Base-by-base conservation (phyloP, 805 yeast genomes). In the Barnettozyma pratensis region DNA sequence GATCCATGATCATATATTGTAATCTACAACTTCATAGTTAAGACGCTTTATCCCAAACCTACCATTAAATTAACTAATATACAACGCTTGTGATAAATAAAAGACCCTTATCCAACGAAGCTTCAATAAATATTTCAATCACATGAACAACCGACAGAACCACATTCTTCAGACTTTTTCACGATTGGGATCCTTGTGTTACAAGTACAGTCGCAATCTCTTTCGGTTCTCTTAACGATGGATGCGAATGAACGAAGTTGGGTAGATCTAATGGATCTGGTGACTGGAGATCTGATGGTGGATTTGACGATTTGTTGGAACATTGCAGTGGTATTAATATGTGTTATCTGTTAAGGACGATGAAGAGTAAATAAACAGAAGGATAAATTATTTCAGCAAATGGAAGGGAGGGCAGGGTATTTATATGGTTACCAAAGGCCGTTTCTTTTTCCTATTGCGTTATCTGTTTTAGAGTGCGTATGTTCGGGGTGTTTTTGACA, bases 191-290 rank as follows among this genome's bases (percentile, higher is more conserved):
- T 34, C 43, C 47, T 57, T 38, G 53, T 48, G 42, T 46, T 37
- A 39, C 64, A 60, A 47, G 64, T 60, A 41, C 64, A 60, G 30
- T 59, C 64, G 44, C 64, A 59, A 37, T 59, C 64, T 50, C 61
- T 53, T 42, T 54, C 60, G 29, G 44, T 49, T 34, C 46, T 45
- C 39, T 54, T 56, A 5, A 51, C 32, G 5, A 51, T 11, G 11
- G 53, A 37, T 9, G 48, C 35, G 32, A 55, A 46, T 25, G 50
- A 42, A 44, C 48, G 47, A 41, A 49, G 38, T 46, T 53, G 42
- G 10, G 49, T 36, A 6, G 41, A 2, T 7, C n/a, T 34, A n/a
- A 25, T 37, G 34, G 32, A 32, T 39, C 36, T 42, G 48, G 48
- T 40, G 35, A 39, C 11, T 27, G 54, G 47, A 26, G 51, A 32